Conservation (phyloP, 23 red algal genomes). For the Cyanidioschyzon merolae region DNA sequence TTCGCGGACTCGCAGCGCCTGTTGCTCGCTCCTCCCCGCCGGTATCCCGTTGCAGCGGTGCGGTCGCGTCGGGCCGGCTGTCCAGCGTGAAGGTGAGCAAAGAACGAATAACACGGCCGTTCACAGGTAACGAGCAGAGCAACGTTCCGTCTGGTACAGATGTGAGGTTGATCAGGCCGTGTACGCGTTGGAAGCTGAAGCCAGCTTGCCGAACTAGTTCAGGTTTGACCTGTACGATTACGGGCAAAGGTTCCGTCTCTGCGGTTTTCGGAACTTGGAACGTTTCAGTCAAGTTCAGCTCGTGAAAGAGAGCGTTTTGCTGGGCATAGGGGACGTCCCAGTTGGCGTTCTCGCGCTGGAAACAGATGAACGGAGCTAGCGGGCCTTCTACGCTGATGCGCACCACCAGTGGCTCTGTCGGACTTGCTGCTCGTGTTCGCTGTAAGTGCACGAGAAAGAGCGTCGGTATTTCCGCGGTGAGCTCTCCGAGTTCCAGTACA, state of each 20-base stretch:
- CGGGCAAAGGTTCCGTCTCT: neutral
- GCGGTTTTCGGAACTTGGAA: neutral
- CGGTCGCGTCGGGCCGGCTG: neutral
- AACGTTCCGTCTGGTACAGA: neutral
- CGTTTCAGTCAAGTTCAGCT: neutral
- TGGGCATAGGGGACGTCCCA: neutral
- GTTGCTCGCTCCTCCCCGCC: neutral
- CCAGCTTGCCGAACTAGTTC: neutral
- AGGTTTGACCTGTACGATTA: neutral
- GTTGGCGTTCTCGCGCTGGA: neutral
- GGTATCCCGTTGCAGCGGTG: neutral
- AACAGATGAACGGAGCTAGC: slow-evolving; percentile 1
- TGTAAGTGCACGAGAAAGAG: neutral
- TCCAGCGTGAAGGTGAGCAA: neutral
- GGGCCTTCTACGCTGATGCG: neutral
- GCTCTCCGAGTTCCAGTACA: neutral
- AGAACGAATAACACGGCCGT: neutral
- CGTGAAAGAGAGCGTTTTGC: neutral
- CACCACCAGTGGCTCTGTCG: neutral
- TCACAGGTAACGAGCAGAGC: neutral
- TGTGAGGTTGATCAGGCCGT: neutral
- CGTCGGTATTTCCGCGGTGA: neutral
- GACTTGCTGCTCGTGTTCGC: neutral
- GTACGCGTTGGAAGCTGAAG: neutral
- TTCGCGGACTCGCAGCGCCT: neutral